phyloP scores from a whole-genome alignment of 768 basidiomycete species.

The Calocera cornea region DNA sequence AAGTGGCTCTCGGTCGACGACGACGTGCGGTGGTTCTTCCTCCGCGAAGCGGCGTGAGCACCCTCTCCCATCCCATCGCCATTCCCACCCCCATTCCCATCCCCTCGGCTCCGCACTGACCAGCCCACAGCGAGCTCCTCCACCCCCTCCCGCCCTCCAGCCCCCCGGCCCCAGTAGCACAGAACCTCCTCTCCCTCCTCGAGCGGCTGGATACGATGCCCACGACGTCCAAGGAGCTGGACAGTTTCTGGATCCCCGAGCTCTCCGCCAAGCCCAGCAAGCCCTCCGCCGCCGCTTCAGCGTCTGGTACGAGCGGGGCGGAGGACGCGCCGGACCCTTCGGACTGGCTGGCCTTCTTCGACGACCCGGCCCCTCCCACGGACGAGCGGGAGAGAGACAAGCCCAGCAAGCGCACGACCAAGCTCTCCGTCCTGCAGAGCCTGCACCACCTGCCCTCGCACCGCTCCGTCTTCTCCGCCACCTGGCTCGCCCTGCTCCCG shows the following conservation, averaged over 20 bases:
- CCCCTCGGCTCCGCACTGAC: no score
- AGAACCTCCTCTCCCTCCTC: slow-evolving; percentile 51
- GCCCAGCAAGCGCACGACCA: slow-evolving; percentile 38
- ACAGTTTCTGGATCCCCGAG: slow-evolving; percentile 66
- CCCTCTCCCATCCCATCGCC: no score
- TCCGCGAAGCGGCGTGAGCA: slow-evolving; percentile 52
- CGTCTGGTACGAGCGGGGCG: no score
- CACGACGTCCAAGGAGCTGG: slow-evolving; percentile 50
- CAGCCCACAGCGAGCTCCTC: slow-evolving; percentile 22
- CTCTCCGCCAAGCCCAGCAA: slow-evolving; percentile 45
- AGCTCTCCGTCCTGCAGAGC: slow-evolving; percentile 60
- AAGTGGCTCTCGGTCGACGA: slow-evolving; percentile 67
- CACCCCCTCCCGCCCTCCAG: slow-evolving; percentile 22
- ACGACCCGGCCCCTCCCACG: slow-evolving; percentile 35
- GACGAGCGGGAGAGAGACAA: slow-evolving; percentile 29
- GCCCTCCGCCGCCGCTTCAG: slow-evolving; percentile 24
- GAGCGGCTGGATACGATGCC: slow-evolving; percentile 63
- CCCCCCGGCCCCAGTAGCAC: slow-evolving; percentile 22
- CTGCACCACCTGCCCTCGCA: slow-evolving; percentile 66
- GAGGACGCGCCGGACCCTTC: slow-evolving; percentile 10
- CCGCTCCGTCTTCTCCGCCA: slow-evolving; percentile 61
- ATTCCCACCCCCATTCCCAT: no score
- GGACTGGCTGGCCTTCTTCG: slow-evolving; percentile 79
- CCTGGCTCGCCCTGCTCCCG: slow-evolving; percentile 66
- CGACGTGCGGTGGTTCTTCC: slow-evolving; percentile 81